Conservation (phyloP, 345 rosid species). For the Combretum micranthum region DNA sequence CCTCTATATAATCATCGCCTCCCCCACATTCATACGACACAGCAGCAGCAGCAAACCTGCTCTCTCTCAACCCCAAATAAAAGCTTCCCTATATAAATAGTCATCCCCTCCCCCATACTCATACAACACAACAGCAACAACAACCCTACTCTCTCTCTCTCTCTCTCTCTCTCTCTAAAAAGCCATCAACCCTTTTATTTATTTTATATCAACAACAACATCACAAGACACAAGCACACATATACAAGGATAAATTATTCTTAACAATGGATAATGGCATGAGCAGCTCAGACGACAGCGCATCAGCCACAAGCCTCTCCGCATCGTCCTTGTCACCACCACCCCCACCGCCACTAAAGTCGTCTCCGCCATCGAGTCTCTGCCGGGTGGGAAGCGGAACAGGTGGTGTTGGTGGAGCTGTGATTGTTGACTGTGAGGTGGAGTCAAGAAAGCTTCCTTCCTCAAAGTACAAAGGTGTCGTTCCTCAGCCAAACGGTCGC, state of each 20-base stretch:
- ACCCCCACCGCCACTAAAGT: slow-evolving; percentile 3
- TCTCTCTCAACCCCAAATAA: no score
- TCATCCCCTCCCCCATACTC: neutral
- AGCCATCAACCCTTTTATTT: slow-evolving; percentile 1
- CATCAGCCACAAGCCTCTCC: slow-evolving; percentile 16
- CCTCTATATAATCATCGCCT: no score
- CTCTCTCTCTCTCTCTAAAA: slow-evolving; percentile 3
- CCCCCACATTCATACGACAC: no score
- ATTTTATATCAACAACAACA: slow-evolving; percentile 4
- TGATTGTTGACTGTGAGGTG: slow-evolving; percentile 12
- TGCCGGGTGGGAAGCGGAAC: slow-evolving; percentile 20
- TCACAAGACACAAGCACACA: neutral
- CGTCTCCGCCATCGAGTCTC: slow-evolving; percentile 18
- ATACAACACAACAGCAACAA: neutral
- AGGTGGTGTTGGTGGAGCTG: slow-evolving; percentile 11
- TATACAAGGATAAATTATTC: neutral
- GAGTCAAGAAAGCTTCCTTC: slow-evolving; percentile 26
- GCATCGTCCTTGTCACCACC: slow-evolving; percentile 15
- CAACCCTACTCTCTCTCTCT: neutral
- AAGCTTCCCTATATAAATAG: no score
- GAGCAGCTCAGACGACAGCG: slow-evolving; percentile 29
- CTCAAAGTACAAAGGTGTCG: slow-evolving; percentile 46
- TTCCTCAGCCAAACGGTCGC: slow-evolving; percentile 48
- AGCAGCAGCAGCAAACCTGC: no score
- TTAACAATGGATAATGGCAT: slow-evolving; percentile 8